Percentiles rank a stretch among this genome's conserved stretches.
These are phyloP conservation scores for Cercospora sesami DNA, from an alignment of 2,329 filamentous ascomycete genomes.

Conservation along the genomic window DNA sequence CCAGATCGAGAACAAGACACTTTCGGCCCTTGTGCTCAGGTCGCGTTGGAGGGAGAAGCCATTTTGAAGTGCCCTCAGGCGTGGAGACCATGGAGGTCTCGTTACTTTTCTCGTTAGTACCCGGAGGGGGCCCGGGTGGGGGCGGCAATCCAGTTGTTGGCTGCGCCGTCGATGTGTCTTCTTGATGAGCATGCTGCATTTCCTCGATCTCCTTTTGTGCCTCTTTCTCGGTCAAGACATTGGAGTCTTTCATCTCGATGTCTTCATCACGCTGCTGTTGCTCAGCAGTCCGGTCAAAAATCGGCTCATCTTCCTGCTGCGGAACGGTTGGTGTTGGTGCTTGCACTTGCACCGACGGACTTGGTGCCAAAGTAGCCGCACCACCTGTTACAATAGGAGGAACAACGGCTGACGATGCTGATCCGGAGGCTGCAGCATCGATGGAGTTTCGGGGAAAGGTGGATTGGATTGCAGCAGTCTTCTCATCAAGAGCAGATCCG, in stretches of 20 bases:
- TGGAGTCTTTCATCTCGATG: slow-evolving; percentile 58
- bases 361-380: slow-evolving; percentile 26
- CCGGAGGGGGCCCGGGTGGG: slow-evolving; percentile 52
- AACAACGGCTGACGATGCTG: background rate
- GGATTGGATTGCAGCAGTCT: slow-evolving; percentile 19
- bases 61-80: slow-evolving; percentile 59
- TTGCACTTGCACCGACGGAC: slow-evolving; percentile 43
- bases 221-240: slow-evolving; percentile 55
- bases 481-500: slow-evolving; percentile 25
- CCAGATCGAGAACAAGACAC: slow-evolving; percentile 90
- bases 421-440: background rate
- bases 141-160: slow-evolving; percentile 49
- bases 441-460: slow-evolving; percentile 3
- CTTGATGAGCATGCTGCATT: slow-evolving; percentile 21
- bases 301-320: slow-evolving; percentile 40
- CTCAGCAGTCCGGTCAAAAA: slow-evolving; percentile 53
- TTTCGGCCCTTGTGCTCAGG: slow-evolving; percentile 83
- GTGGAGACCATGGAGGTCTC: slow-evolving; percentile 39
- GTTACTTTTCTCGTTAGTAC: slow-evolving; percentile 30
- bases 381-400: slow-evolving; percentile 7
- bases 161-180: slow-evolving; percentile 11
- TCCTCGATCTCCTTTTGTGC: slow-evolving; percentile 39
- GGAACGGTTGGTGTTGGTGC: slow-evolving; percentile 49
- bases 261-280: slow-evolving; percentile 55
- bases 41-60: slow-evolving; percentile 76